These are phyloP conservation scores for Imleria badia DNA, from an alignment of 768 basidiomycete species.

Conservation along the genomic window DNA sequence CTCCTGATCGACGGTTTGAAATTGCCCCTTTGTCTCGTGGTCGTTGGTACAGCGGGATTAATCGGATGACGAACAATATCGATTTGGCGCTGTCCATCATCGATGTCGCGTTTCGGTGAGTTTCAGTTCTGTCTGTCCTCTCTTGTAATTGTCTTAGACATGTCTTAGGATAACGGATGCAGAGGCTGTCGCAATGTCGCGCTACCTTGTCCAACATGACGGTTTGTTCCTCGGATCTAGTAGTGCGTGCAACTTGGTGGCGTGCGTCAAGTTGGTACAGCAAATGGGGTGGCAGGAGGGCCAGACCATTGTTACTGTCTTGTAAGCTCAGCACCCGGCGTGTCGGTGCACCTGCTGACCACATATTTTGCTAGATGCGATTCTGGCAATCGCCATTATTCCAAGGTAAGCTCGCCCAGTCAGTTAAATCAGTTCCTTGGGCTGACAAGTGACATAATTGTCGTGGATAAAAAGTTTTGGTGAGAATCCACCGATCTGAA, in stretches of 20 bases:
- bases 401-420: conserved; percentile 60
- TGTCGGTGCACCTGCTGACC: not conserved
- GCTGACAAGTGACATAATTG: not conserved
- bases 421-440: not conserved
- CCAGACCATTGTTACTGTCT: conserved; percentile 77
- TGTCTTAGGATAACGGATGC: conserved; percentile 76
- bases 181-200: conserved; percentile 95
- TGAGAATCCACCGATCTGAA: conserved; percentile 23
- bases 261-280: conserved; percentile 78
- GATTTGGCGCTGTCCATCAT: conserved; percentile 80
- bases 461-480: conserved; percentile 45
- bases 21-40: not conserved
- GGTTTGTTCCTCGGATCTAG: conserved; percentile 96
- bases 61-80: conserved; percentile 89
- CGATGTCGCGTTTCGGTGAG: conserved; percentile 84
- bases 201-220: conserved; percentile 86
- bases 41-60: conserved; percentile 68
- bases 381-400: conserved; percentile 89
- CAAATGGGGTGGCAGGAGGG: conserved; percentile 68
- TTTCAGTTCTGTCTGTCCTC: not conserved
- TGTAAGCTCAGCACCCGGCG: conserved; percentile 48
- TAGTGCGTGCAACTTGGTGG: conserved; percentile 94
- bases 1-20: not conserved
- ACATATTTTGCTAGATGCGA: conserved; percentile 61
- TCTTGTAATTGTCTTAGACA: not conserved